phyloP scores from a whole-genome alignment of 192 early-diverging fungal species.

The Pilaira anomala region DNA sequence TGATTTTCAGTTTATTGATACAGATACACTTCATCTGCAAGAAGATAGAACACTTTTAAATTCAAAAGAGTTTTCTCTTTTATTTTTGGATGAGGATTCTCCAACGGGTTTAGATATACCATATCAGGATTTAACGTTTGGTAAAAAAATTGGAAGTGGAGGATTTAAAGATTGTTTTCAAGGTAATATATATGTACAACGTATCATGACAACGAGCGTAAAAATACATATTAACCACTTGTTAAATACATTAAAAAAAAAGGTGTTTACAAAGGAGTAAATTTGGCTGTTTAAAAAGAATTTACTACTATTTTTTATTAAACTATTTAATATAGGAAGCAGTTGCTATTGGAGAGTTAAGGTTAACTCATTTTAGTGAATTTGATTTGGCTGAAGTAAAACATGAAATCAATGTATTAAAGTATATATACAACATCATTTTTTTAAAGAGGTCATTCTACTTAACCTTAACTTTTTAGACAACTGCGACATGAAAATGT shows the following conservation, averaged over 20 bases:
- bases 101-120: conserved; percentile 54
- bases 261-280: conserved; percentile 12
- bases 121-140: conserved; percentile 56
- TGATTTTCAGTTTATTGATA: conserved; percentile 39
- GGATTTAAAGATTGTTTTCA: conserved; percentile 78
- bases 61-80: conserved; percentile 42
- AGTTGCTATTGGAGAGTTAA: conserved; percentile 70
- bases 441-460: not conserved
- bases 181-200: conserved; percentile 58
- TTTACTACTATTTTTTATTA: not conserved
- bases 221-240: not conserved
- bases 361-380: conserved; percentile 66
- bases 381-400: conserved; percentile 67
- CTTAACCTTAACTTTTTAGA: conserved; percentile 21
- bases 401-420: conserved; percentile 73
- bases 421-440: conserved; percentile 37
- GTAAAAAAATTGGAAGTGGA: conserved; percentile 67
- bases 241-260: not conserved
- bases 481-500: conserved; percentile 76
- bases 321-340: conserved; percentile 39
- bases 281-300: not conserved
- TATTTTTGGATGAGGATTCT: conserved; percentile 41
- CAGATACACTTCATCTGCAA: conserved; percentile 35
- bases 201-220: too few species aligned
- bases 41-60: conserved; percentile 22